A percentile compares a stretch with the other conserved stretches of the same genome.
Conservation (phyloP, 1,139 yeast genomes). For the Debaryomycetaceae sp. region DNA sequence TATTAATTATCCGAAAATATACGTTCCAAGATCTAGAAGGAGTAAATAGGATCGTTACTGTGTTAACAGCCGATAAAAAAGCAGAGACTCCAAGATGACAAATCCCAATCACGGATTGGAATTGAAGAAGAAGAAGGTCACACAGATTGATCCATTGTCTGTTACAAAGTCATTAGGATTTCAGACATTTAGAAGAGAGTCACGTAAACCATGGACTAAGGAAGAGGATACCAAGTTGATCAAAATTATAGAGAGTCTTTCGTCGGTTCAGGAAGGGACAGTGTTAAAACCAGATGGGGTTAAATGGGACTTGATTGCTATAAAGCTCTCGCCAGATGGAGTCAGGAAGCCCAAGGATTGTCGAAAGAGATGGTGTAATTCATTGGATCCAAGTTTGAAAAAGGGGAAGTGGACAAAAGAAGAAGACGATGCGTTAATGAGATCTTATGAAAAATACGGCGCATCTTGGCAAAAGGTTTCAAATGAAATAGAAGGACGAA, state of each 20-base stretch:
- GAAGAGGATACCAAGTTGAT: slow-evolving; percentile 57
- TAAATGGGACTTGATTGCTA: slow-evolving; percentile 72
- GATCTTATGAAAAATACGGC: slow-evolving; percentile 67
- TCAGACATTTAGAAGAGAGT: slow-evolving; percentile 62
- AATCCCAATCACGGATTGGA: background rate
- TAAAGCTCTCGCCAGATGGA: slow-evolving; percentile 29
- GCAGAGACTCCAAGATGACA: background rate
- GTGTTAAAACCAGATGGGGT: slow-evolving; percentile 30
- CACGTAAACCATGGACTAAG: slow-evolving; percentile 65
- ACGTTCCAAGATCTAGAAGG: too few relatives aligned
- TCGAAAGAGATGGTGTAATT: slow-evolving; percentile 72
- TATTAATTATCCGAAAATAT: too few relatives aligned
- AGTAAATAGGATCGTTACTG: too few relatives aligned
- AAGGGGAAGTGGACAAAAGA: slow-evolving; percentile 89
- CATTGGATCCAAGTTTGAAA: slow-evolving; percentile 75
- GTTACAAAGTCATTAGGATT: slow-evolving; percentile 74
- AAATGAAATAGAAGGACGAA: slow-evolving; percentile 71
- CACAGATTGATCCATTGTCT: slow-evolving; percentile 60
- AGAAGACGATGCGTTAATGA: slow-evolving; percentile 67
- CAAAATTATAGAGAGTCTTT: slow-evolving; percentile 29
- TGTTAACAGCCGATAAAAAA: too few relatives aligned
- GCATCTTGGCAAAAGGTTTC: slow-evolving; percentile 88
- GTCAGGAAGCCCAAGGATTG: slow-evolving; percentile 65
- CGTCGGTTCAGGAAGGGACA: slow-evolving; percentile 18
- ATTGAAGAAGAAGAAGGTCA: slow-evolving; percentile 13